phyloP scores from a whole-genome alignment of 805 yeast genomes.

The Saccharomycopsis amapae region DNA sequence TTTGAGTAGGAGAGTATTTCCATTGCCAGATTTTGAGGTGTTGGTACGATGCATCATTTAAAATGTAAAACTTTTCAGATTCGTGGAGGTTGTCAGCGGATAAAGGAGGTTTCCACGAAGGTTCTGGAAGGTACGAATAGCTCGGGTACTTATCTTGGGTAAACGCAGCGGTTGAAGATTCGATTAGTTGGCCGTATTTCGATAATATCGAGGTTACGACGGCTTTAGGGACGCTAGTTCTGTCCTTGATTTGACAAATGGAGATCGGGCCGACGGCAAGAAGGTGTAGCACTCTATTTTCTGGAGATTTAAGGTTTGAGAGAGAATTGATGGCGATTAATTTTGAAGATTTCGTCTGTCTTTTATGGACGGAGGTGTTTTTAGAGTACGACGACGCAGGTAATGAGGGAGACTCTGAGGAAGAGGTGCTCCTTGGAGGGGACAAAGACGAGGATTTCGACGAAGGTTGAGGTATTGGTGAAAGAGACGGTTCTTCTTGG shows the following conservation, averaged over 20 bases:
- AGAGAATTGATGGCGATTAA: conserved; percentile 15
- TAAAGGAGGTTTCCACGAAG: neutral
- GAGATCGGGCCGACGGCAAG: conserved; percentile 21
- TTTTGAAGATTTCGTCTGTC: conserved; percentile 5
- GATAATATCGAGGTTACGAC: neutral
- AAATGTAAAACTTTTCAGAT: conserved; percentile 14
- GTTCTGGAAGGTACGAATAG: neutral
- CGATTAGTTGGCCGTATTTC: neutral
- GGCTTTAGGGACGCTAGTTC: conserved; percentile 7
- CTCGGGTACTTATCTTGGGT: neutral
- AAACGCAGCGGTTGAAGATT: neutral
- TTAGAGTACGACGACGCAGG: neutral
- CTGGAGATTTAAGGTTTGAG: conserved; percentile 10
- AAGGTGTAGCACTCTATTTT: conserved; percentile 18
- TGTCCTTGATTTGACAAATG: conserved; percentile 2
- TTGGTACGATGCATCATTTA: conserved; percentile 18
- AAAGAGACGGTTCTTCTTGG: neutral
- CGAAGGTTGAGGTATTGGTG: neutral
- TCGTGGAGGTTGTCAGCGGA: too few species aligned
- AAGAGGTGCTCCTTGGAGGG: neutral
- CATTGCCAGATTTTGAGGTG: conserved; percentile 19
- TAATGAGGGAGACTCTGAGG: neutral
- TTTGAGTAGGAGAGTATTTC: conserved; percentile 9
- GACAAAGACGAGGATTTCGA: neutral
- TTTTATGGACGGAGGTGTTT: neutral